These are phyloP conservation scores for Exophiala dermatitidis DNA, from an alignment of 2,329 filamentous ascomycete species.

Conservation along the genomic window DNA sequence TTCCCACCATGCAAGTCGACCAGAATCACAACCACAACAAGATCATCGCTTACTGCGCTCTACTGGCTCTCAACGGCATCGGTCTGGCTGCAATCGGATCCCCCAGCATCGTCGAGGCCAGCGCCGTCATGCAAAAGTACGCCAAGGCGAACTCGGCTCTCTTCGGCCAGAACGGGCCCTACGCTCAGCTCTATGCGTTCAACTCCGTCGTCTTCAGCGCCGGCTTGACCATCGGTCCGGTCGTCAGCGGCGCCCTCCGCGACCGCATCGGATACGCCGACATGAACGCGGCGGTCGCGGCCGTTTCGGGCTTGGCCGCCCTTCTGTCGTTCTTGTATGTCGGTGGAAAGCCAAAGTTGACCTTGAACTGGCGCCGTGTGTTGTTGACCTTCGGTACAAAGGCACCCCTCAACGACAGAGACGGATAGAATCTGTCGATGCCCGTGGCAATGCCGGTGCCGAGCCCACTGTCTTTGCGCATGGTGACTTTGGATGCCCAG, in stretches of 20 bases:
- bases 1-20: conserved; percentile 25
- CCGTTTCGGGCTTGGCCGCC: conserved; percentile 21
- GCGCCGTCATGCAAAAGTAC: conserved; percentile 49
- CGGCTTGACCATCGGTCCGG: conserved; percentile 54
- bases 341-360: conserved; percentile 17
- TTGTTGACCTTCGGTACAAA: too few species aligned
- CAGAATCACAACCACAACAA: conserved; percentile 32
- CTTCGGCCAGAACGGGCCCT: conserved; percentile 52
- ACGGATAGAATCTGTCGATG: too few species aligned
- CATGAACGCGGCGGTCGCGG: conserved; percentile 24
- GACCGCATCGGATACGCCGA: conserved; percentile 24
- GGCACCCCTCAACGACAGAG: too few species aligned
- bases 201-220: conserved; percentile 57
- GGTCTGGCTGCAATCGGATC: conserved; percentile 50
- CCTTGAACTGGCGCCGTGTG: not conserved
- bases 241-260: conserved; percentile 29
- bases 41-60: conserved; percentile 38
- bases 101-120: conserved; percentile 51
- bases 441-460: too few species aligned
- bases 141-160: conserved; percentile 49
- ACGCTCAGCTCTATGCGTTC: conserved; percentile 59
- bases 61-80: conserved; percentile 45
- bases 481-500: too few species aligned
- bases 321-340: conserved; percentile 22
- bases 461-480: too few species aligned